Conservation (phyloP, 352 stramenopile species). For the Globisporangium abappressorium region DNA sequence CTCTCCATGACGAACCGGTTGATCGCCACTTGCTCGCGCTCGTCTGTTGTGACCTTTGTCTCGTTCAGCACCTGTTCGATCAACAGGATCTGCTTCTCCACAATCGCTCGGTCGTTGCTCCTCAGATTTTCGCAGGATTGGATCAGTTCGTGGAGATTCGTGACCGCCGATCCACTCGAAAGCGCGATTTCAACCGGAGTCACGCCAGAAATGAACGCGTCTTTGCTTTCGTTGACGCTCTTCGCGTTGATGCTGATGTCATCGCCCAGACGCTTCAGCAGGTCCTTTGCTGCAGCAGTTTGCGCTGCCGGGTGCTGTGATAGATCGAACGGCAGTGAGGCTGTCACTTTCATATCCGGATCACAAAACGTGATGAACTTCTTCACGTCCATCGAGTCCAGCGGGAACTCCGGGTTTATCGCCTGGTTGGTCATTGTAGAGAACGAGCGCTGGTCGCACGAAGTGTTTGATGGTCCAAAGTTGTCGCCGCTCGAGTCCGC, state of each 20-base stretch:
- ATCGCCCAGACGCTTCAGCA: conserved; percentile 89
- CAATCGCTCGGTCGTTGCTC: conserved; percentile 45
- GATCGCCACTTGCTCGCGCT: conserved; percentile 21
- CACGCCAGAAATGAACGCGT: conserved; percentile 66
- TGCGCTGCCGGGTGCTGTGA: conserved; percentile 84
- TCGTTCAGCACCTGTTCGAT: conserved; percentile 57
- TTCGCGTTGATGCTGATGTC: conserved; percentile 90
- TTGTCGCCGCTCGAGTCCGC: background rate
- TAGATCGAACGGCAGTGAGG: conserved; percentile 92
- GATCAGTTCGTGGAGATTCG: conserved; percentile 49
- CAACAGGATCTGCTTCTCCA: conserved; percentile 46
- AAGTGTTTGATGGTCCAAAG: conserved; percentile 78
- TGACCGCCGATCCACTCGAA: conserved; percentile 18
- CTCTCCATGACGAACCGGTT: conserved; percentile 62
- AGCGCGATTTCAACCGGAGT: conserved; percentile 45
- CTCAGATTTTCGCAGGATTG: conserved; percentile 47
- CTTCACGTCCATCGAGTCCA: conserved; percentile 65
- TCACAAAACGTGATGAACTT: conserved; percentile 76
- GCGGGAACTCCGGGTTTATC: conserved; percentile 74
- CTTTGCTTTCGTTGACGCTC: conserved; percentile 67
- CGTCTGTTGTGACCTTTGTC: conserved; percentile 22
- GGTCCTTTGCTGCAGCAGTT: conserved; percentile 93
- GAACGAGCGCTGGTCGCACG: conserved; percentile 63
- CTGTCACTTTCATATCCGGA: conserved; percentile 41
- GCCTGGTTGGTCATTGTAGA: conserved; percentile 12